phyloP scores from a whole-genome alignment of 2,329 filamentous ascomycete species.

The Aspergillus sergii region DNA sequence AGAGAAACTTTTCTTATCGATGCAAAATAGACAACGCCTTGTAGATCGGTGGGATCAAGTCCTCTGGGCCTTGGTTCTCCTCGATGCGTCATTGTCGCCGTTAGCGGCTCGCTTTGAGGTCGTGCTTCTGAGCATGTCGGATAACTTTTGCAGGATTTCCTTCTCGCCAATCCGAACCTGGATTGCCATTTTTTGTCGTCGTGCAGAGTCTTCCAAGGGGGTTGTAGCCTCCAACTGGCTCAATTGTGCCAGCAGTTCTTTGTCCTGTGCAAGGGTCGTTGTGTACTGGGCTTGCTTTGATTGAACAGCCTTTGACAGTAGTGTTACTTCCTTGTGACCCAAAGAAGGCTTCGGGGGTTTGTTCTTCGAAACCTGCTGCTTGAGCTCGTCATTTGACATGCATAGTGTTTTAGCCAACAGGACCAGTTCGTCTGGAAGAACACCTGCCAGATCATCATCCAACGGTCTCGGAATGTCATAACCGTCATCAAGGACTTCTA shows the following conservation, averaged over 20 bases:
- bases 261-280: conserved; percentile 57
- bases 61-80: conserved; percentile 31
- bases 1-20: conserved; percentile 24
- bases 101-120: conserved; percentile 35
- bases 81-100: conserved; percentile 25
- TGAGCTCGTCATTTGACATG: conserved; percentile 35
- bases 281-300: conserved; percentile 51
- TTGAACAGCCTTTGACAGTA: conserved; percentile 39
- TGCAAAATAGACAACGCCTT: conserved; percentile 3
- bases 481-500: conserved; percentile 69
- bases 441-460: conserved; percentile 33
- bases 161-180: conserved; percentile 74
- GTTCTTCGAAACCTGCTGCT: conserved; percentile 36
- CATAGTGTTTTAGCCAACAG: conserved; percentile 40
- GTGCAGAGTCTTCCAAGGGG: conserved; percentile 36
- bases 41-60: conserved; percentile 17
- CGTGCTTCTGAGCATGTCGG: conserved; percentile 37
- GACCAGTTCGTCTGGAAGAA: conserved; percentile 43
- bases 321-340: conserved; percentile 28
- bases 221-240: conserved; percentile 33
- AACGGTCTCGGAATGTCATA: conserved; percentile 61
- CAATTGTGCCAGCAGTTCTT: conserved; percentile 41
- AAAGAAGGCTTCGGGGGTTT: conserved; percentile 41
- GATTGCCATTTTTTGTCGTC: conserved; percentile 61
- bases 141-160: conserved; percentile 61